These are phyloP conservation scores for Irpex sp. DNA, from an alignment of 1,284 basidiomycete genomes.

Conservation along the genomic window DNA sequence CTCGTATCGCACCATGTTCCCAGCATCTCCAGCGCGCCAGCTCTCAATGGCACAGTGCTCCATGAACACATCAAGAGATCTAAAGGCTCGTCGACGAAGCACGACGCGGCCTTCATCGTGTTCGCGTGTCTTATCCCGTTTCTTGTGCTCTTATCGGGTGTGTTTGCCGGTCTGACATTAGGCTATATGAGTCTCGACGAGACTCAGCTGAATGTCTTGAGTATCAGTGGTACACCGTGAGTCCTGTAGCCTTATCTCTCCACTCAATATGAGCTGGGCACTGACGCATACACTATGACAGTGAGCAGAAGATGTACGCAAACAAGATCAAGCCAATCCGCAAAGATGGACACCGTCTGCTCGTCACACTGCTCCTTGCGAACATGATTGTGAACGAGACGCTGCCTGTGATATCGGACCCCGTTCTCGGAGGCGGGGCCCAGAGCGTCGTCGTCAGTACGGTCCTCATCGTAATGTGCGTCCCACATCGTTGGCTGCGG, in stretches of 20 bases:
- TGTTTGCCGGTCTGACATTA: slow-evolving; percentile 83
- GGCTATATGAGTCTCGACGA: slow-evolving; percentile 96
- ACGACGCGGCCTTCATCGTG: slow-evolving; percentile 46
- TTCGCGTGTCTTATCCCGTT: slow-evolving; percentile 67
- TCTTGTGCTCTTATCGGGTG: slow-evolving; percentile 68
- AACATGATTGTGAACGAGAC: slow-evolving; percentile 95
- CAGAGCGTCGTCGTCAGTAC: slow-evolving; percentile 88
- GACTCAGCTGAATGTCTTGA: slow-evolving; percentile 90
- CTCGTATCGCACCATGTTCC: slow-evolving; percentile 54
- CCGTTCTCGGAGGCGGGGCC: slow-evolving; percentile 87
- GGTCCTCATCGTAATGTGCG: slow-evolving; percentile 88
- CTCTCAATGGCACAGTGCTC: slow-evolving; percentile 21
- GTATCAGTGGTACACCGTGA: slow-evolving; percentile 85
- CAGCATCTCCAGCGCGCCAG: slow-evolving; percentile 35
- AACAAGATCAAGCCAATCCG: slow-evolving; percentile 90
- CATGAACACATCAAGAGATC: slow-evolving; percentile 37
- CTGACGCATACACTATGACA: slow-evolving; percentile 32
- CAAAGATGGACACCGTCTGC: slow-evolving; percentile 85
- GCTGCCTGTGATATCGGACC: slow-evolving; percentile 91
- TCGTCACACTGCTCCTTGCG: slow-evolving; percentile 85
- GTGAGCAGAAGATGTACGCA: slow-evolving; percentile 84
- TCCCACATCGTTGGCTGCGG: slow-evolving; percentile 21
- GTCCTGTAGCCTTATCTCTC: slow-evolving; percentile 34
- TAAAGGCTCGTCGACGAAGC: slow-evolving; percentile 26
- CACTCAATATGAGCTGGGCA: background rate